A percentile compares a stretch with the other conserved stretches of the same genome.
Conservation (phyloP, 2,329 filamentous ascomycete species). For the Penicillium crustosum region DNA sequence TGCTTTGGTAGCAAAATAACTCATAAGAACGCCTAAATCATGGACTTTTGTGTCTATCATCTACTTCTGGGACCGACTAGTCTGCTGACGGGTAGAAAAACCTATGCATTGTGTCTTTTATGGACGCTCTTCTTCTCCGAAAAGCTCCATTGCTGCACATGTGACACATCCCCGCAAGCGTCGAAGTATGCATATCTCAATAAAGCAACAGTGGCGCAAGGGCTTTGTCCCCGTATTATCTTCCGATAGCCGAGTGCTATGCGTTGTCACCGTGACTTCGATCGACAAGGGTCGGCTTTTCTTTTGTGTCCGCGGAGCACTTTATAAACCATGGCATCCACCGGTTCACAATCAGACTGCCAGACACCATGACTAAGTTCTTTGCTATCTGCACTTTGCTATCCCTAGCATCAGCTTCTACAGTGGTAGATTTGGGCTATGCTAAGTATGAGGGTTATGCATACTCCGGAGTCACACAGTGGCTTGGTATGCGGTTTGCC, state of each 20-base stretch:
- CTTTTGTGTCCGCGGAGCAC: neutral
- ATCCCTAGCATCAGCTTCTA: constrained; percentile 22
- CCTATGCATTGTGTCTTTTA: neutral
- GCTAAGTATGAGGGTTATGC: constrained; percentile 62
- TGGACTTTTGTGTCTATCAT: neutral
- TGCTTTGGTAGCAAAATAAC: neutral
- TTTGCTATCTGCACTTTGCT: constrained; percentile 20
- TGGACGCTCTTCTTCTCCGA: neutral
- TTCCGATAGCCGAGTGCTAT: neutral
- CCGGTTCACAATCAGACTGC: constrained; percentile 2
- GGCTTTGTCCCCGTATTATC: neutral
- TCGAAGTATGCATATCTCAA: neutral
- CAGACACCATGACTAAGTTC: constrained; percentile 13
- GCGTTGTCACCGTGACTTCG: neutral
- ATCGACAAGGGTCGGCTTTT: neutral
- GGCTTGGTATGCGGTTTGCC: constrained; percentile 74
- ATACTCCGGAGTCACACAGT: constrained; percentile 62
- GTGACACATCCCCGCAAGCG: constrained; percentile 6
- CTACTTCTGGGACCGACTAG: neutral
- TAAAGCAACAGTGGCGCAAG: neutral
- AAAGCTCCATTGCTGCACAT: neutral
- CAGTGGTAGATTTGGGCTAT: constrained; percentile 64
- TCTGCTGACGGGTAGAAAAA: too few species aligned
- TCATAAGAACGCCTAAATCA: neutral
- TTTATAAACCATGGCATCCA: constrained; percentile 9